Percentiles rank a stretch among this genome's conserved stretches.
These are phyloP conservation scores for Fomitiporia mediterranea DNA, from an alignment of 1,284 basidiomycete species.

Conservation along the genomic window DNA sequence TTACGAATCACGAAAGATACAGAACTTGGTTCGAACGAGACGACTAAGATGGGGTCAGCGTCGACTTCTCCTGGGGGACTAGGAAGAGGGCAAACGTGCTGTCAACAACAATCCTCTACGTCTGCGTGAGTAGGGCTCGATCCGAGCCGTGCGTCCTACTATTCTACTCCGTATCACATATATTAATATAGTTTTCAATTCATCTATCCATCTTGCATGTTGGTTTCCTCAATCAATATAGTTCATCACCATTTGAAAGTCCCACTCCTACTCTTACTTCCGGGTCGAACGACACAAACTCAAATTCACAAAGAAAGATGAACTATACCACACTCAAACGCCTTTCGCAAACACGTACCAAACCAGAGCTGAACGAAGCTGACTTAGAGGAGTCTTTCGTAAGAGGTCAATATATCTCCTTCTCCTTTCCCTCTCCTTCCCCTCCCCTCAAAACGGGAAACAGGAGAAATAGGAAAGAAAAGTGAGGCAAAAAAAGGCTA, in stretches of 20 bases:
- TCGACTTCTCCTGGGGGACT: conserved; percentile 27
- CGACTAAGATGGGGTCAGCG: conserved; percentile 53
- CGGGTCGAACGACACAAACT: too few relatives aligned
- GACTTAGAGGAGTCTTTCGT: conserved; percentile 77
- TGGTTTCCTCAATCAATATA: not conserved
- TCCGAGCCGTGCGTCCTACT: conserved; percentile 7
- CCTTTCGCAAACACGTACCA: conserved; percentile 52
- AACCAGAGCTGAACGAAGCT: conserved; percentile 65
- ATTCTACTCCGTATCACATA: too few relatives aligned
- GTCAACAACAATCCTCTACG: not conserved
- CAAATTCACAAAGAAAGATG: not conserved
- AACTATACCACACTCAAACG: conserved; percentile 64
- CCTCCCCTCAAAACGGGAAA: too few relatives aligned
- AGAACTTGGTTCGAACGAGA: conserved; percentile 70
- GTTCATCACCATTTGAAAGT: not conserved
- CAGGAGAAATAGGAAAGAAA: too few relatives aligned
- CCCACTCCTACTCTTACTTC: too few relatives aligned
- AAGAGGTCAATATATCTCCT: conserved; percentile 46
- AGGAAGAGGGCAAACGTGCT: conserved; percentile 24
- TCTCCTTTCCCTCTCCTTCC: conserved; percentile 5
- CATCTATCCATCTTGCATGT: too few relatives aligned
- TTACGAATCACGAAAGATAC: conserved; percentile 63
- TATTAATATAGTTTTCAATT: too few relatives aligned
- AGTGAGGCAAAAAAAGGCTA: too few relatives aligned
- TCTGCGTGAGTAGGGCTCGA: conserved; percentile 22